Conservation (phyloP, 2,329 filamentous ascomycete genomes). For the Torrubiella hemipterigena region DNA sequence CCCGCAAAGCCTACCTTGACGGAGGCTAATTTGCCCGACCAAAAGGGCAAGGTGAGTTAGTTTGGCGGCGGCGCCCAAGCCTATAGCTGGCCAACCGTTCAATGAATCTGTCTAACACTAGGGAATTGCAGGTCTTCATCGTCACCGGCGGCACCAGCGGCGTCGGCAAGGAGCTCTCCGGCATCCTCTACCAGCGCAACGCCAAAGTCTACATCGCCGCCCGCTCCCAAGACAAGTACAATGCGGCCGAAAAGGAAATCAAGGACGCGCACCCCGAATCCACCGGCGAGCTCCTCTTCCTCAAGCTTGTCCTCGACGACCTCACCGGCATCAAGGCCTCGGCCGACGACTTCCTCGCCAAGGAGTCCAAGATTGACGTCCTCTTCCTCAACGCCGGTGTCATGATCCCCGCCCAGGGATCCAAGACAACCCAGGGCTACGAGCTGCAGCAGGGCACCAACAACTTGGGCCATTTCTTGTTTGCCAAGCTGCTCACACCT, state of each 20-base stretch:
- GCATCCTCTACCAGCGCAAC: slow-evolving; percentile 35
- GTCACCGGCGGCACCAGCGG: slow-evolving; percentile 22
- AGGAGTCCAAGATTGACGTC: slow-evolving; percentile 16
- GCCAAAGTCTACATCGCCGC: slow-evolving; percentile 38
- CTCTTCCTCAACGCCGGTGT: slow-evolving; percentile 25
- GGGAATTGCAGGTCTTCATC: slow-evolving; percentile 27
- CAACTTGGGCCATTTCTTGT: slow-evolving; percentile 21
- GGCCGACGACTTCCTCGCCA: slow-evolving; percentile 9
- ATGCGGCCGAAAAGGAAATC: slow-evolving; percentile 26
- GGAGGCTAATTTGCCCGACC: slow-evolving; percentile 6
- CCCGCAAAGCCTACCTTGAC: slow-evolving; percentile 6
- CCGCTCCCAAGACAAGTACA: slow-evolving; percentile 25
- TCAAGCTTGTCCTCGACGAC: slow-evolving; percentile 24
- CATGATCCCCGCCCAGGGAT: slow-evolving; percentile 20
- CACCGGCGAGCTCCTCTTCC: slow-evolving; percentile 21
- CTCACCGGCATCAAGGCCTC: slow-evolving; percentile 14
- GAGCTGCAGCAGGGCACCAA: slow-evolving; percentile 24
- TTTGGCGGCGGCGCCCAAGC: not conserved
- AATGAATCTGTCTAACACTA: not conserved
- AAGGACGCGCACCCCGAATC: slow-evolving; percentile 16
- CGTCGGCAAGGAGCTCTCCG: slow-evolving; percentile 35
- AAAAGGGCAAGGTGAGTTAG: slow-evolving; percentile 6
- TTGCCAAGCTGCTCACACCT: slow-evolving; percentile 19
- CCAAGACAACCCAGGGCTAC: slow-evolving; percentile 20
- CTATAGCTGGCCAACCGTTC: too few relatives aligned